Conservation (phyloP, 768 basidiomycete species). For the Panaeolus cyanescens region DNA sequence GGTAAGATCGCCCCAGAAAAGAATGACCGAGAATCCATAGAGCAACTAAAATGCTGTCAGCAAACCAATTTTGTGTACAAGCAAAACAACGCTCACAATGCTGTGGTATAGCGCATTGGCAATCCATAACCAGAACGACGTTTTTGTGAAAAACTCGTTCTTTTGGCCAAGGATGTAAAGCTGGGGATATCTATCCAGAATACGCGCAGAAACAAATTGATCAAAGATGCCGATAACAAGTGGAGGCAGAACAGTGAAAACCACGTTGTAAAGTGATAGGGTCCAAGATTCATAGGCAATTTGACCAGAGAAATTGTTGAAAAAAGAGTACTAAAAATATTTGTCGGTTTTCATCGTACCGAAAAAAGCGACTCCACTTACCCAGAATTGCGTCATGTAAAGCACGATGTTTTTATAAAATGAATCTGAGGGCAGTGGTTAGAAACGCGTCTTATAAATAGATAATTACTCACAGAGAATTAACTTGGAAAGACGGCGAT, state of each 20-base stretch:
- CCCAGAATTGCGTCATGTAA: constrained; percentile 99
- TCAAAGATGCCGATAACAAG: constrained; percentile 98
- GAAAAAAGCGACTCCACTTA: constrained; percentile 30
- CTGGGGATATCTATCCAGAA: constrained; percentile 96
- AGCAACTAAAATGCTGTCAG: constrained; percentile 56
- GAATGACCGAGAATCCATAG: constrained; percentile 83
- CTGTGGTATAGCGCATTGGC: constrained; percentile 90
- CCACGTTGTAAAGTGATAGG: constrained; percentile 92
- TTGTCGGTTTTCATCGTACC: constrained; percentile 3
- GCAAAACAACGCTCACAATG: constrained; percentile 52
- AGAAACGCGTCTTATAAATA: not conserved
- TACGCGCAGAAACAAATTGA: constrained; percentile 96
- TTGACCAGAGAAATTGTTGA: constrained; percentile 99
- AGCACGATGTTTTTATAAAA: constrained; percentile 99
- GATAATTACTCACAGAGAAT: constrained; percentile 76
- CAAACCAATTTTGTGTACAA: not conserved
- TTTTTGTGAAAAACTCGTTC: constrained; percentile 92
- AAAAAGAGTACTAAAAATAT: constrained; percentile 84
- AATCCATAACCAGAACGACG: constrained; percentile 91
- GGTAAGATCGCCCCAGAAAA: constrained; percentile 94
- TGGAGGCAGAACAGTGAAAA: constrained; percentile 95
- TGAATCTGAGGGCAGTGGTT: constrained; percentile 58
- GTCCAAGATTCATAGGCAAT: constrained; percentile 99
- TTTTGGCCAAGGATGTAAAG: constrained; percentile 92
- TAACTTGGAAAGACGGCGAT: constrained; percentile 90